Base-by-base conservation (phyloP, 208 protist genomes). In the Leishmania martiniquensis region DNA sequence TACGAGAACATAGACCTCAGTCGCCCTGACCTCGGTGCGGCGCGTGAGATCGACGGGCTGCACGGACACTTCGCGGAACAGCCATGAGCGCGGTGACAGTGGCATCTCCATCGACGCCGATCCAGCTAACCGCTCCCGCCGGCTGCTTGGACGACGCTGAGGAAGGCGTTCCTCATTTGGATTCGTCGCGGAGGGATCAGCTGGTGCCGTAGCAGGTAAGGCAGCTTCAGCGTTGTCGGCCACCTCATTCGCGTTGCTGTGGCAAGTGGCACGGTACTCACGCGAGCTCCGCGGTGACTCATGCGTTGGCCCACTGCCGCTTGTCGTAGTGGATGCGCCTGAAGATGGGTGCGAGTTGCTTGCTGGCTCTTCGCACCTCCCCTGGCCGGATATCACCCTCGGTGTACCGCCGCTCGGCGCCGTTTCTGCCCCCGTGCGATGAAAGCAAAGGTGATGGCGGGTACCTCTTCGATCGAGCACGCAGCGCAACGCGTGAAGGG, bases 1-100 rank as follows among this genome's bases (percentile, higher is more conserved):
- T 12, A 96, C 39, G 49, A 96, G 73, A 34, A 96, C 17, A 66
- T 94, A 94, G 68, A 91, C 86, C 52, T 86, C 83, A 10, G 80
- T 79, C 10, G 86, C 62, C 1, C 72, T 62, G 15, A 93, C 47
- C 2, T 80, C 68, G 39, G 91, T 80, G 6, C 79, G 6, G 39
- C 76, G 69, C 7, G 78, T 78, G 17, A 95, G 81, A 55, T 85
- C 80, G n/a, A 96, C 63, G 1, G 92, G 80, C 67, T 87, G 83
- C 4, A 83, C 76, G 17, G 73, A 54, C 4, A 85, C 79, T 47
- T 84, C 76, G 39, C 76, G 71, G 25, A 83, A 81, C 34, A 77
- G 59, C 77, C 65, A 77, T 39, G 85, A 77, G 29, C 70, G 72
- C 51, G 76, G 78, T 39, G 77, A 73, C 68, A 82, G 78, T 34